Evolutionary conservation across 2,329 filamentous ascomycete species (phyloP), one percentile per base, ranked within the genome.

Genomic region (Exophiala oligosperma): DNA sequence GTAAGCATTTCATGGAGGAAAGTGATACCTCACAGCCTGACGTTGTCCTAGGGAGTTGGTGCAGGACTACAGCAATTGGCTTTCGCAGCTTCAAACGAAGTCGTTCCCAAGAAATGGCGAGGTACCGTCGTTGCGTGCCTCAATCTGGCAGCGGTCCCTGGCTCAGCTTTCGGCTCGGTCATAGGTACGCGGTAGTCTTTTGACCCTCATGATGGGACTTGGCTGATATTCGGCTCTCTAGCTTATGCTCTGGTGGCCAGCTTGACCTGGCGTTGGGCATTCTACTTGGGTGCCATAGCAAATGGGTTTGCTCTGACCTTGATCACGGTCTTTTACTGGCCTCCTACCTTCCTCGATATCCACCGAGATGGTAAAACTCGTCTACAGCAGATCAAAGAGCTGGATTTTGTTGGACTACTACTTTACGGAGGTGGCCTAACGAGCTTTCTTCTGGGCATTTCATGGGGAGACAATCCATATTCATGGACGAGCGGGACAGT

Each of bases 391-490:
- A 54, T 61, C 38, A 40, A 53, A 17, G 57, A 60, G 23, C 54
- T 64, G 14, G 62, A 64, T 49, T 64, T 62, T 52, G 46, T 62
- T 17, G 62, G 60, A 24, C 37, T 64, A 21, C 37, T 64, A 7
- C 48, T 64, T 14, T 59, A 60, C 35, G 53, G 47, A 44, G 62
- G 56, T 14, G 62, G 62, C 9, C 40, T 64, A 14, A 61, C 57
- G n/a, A 40, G 51, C 4, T 64, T 64, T 47, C 53, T 64, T 40
- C 21, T 64, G 24, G 62, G 62, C 12, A 51, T 64, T 12, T 50
- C 49, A 41, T 62, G 58, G 50, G 62, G 62, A 11, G 54, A 56
- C 28, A 60, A 57, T 51, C 62, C 62, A 17, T 64, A 64, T 46
- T 50, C 49, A n/a, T 64, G 62, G 62, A 49, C 29, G 5, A 58